Percentiles rank a stretch among this genome's conserved stretches.
Conservation (phyloP, 2,329 filamentous ascomycete species). For the Nothopassalora personata region DNA sequence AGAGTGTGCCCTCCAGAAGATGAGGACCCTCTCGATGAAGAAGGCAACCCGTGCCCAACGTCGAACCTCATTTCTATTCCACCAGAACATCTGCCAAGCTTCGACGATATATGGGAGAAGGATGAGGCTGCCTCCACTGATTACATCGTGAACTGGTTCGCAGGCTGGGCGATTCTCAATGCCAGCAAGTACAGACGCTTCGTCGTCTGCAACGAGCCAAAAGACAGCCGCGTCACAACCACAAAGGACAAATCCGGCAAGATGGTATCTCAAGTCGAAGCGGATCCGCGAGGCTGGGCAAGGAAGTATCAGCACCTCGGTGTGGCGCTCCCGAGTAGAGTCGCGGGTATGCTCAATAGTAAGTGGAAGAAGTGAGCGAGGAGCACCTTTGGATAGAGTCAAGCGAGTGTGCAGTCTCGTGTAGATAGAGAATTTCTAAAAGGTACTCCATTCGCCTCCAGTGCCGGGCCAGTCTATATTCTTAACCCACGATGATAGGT, state of each 20-base stretch:
- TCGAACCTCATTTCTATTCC: slow-evolving; percentile 23
- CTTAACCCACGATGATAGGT: slow-evolving; percentile 13
- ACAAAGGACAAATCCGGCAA: slow-evolving; percentile 4
- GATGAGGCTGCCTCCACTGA: slow-evolving; percentile 26
- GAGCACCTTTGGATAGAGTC: not conserved
- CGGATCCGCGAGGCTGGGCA: slow-evolving; percentile 24
- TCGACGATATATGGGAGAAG: slow-evolving; percentile 21
- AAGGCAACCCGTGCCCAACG: slow-evolving; percentile 10
- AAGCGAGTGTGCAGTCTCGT: not conserved
- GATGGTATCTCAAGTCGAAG: not conserved
- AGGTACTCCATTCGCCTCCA: slow-evolving; percentile 11
- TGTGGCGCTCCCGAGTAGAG: slow-evolving; percentile 16
- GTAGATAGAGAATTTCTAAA: slow-evolving; percentile 1
- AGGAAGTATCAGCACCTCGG: slow-evolving; percentile 27
- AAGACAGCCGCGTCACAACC: not conserved
- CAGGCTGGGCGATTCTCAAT: slow-evolving; percentile 24
- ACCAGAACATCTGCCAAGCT: slow-evolving; percentile 22
- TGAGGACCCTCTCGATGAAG: slow-evolving; percentile 13
- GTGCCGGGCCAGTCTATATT: slow-evolving; percentile 15
- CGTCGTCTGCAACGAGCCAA: slow-evolving; percentile 25
- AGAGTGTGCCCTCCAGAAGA: slow-evolving; percentile 24
- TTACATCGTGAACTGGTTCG: slow-evolving; percentile 32
- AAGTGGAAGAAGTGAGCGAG: not conserved
- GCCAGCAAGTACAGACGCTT: slow-evolving; percentile 26
- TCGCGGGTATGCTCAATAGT: not conserved